Evolutionary conservation across 805 yeast species (phyloP).

Genomic region (Metschnikowia cerradonensis): DNA sequence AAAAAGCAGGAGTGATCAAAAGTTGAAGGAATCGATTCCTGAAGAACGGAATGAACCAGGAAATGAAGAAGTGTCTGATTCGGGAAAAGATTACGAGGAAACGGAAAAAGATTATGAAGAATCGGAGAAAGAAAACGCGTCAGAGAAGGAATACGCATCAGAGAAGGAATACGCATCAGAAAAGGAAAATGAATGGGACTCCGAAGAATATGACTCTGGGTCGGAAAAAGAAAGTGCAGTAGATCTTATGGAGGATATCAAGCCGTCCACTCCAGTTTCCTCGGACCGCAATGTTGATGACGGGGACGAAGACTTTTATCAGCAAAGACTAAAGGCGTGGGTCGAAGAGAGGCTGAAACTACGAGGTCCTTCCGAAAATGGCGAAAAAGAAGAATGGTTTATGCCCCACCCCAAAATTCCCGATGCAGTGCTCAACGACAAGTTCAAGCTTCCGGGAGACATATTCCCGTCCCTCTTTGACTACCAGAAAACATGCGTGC

Average conservation of each 20-base stretch:
- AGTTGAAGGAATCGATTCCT: background rate
- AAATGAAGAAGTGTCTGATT: background rate
- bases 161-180: background rate
- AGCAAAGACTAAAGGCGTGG: conserved; percentile 62
- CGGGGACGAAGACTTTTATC: conserved; percentile 70
- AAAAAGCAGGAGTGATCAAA: too few species aligned
- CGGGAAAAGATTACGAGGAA: background rate
- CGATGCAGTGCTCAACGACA: conserved; percentile 70
- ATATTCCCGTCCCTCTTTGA: conserved; percentile 82
- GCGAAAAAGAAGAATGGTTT: conserved; percentile 51
- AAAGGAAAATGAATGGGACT: background rate
- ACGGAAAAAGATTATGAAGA: background rate
- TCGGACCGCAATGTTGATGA: conserved; percentile 56
- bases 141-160: background rate
- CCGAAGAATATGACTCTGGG: background rate
- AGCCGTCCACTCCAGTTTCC: background rate
- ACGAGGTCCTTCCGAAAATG: conserved; percentile 20
- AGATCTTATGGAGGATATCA: background rate
- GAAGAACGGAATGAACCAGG: background rate
- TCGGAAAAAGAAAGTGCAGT: background rate
- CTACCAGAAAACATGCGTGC: conserved; percentile 94
- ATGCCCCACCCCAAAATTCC: conserved; percentile 73
- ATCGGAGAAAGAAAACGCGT: background rate
- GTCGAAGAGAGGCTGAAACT: conserved; percentile 43
- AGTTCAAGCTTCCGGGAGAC: conserved; percentile 83